Evolutionary conservation across 768 basidiomycete species (phyloP).

Genomic region (Baorangia bicolor): DNA sequence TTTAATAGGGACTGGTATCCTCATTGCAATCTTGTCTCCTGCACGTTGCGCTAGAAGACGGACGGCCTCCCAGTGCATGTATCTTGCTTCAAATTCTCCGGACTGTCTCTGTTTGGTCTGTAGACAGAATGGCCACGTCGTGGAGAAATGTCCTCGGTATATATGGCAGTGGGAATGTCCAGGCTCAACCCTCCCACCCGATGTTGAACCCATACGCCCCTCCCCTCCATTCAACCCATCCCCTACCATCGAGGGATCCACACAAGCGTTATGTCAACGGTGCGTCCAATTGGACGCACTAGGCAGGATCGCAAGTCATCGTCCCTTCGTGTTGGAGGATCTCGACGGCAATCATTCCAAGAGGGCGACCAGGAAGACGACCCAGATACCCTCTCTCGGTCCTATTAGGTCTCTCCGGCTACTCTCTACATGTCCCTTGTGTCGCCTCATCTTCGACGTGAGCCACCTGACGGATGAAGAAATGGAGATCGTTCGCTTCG

Average conservation of each 20-base stretch:
- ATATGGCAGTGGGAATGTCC: neutral
- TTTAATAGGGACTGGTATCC: constrained; percentile 27
- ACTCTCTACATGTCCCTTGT: constrained; percentile 10
- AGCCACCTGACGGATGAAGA: constrained; percentile 3
- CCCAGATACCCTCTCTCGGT: constrained; percentile 1
- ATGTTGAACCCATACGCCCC: neutral
- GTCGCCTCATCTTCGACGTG: constrained; percentile 12
- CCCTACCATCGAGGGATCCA: neutral
- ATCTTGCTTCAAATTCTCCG: neutral
- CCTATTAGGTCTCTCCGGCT: constrained; percentile 1
- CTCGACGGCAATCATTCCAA: neutral
- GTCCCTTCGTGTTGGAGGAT: constrained; percentile 2
- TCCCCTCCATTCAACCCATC: neutral
- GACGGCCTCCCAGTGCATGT: neutral
- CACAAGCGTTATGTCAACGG: neutral
- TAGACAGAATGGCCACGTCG: constrained; percentile 8
- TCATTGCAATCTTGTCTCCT: neutral
- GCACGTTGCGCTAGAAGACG: neutral
- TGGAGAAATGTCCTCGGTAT: neutral
- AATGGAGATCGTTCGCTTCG: neutral
- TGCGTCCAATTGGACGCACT: neutral
- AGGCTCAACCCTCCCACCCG: neutral
- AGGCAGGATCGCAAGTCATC: neutral
- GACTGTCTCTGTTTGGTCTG: constrained; percentile 14
- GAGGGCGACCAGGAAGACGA: neutral